phyloP scores from a whole-genome alignment of 805 yeast genomes.

The Ogataea paradorogensis region DNA sequence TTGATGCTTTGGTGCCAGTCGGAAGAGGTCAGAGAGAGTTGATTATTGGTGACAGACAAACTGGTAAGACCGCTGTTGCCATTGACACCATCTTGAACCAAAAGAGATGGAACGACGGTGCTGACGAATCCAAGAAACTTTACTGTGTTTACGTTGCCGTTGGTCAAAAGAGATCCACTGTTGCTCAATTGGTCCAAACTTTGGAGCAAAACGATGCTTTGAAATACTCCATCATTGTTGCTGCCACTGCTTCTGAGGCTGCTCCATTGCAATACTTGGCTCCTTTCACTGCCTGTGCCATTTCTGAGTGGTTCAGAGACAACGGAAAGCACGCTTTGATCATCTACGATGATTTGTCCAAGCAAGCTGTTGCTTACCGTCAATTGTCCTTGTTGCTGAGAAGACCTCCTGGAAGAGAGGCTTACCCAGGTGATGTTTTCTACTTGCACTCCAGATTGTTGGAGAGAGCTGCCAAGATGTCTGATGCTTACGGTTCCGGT shows the following conservation, averaged over 20 bases:
- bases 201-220: constrained; percentile 97
- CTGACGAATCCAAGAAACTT: constrained; percentile 94
- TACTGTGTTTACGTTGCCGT: constrained; percentile 99
- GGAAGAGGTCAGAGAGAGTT: constrained; percentile 99
- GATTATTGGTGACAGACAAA: constrained; percentile 99
- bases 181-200: constrained; percentile 98
- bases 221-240: constrained; percentile 96
- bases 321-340: constrained; percentile 97
- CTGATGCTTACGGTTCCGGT: constrained; percentile 85
- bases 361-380: constrained; percentile 99
- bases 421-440: constrained; percentile 96
- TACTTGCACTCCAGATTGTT: constrained; percentile 92
- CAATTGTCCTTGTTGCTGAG: constrained; percentile 96
- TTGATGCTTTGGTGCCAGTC: constrained; percentile 97
- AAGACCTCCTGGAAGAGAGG: constrained; percentile 97
- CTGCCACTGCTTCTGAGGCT: constrained; percentile 99
- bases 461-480: constrained; percentile 98
- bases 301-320: constrained; percentile 99
- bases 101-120: constrained; percentile 96
- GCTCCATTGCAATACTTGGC: constrained; percentile 99
- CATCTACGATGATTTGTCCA: constrained; percentile 96
- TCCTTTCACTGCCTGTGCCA: constrained; percentile 99
- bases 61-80: constrained; percentile 99
- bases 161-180: constrained; percentile 99
- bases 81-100: constrained; percentile 97